Percentiles rank a stretch among this genome's conserved stretches.
Conservation (phyloP, 2,329 filamentous ascomycete species). For the Penicillium psychrosexuale region DNA sequence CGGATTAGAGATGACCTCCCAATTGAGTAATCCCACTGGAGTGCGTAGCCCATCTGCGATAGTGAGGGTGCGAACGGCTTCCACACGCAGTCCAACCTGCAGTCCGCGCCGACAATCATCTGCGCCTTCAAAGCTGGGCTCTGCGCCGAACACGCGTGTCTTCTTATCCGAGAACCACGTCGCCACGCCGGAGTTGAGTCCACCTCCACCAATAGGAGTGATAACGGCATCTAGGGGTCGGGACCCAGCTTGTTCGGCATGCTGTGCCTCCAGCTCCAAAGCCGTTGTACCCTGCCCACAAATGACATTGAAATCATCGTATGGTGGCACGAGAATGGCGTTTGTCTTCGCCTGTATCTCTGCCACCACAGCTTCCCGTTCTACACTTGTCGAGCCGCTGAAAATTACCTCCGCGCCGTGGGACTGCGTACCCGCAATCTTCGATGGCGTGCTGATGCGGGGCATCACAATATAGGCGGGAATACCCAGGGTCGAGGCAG, state of each 20-base stretch:
- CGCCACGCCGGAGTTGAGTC: constrained; percentile 79
- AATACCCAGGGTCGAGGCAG: constrained; percentile 69
- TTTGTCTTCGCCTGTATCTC: constrained; percentile 68
- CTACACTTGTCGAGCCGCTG: constrained; percentile 72
- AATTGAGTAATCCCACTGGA: constrained; percentile 72
- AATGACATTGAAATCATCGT: constrained; percentile 88
- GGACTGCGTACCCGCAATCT: constrained; percentile 75
- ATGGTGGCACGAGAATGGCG: constrained; percentile 79
- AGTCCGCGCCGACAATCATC: constrained; percentile 78
- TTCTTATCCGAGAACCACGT: constrained; percentile 67
- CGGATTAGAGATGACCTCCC: constrained; percentile 70
- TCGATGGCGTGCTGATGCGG: constrained; percentile 74
- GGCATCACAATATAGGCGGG: constrained; percentile 93
- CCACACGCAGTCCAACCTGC: constrained; percentile 60
- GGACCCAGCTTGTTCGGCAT: constrained; percentile 50
- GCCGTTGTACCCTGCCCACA: constrained; percentile 89
- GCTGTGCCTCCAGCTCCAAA: constrained; percentile 77
- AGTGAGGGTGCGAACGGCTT: constrained; percentile 69
- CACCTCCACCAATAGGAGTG: constrained; percentile 81
- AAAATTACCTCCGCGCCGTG: constrained; percentile 79
- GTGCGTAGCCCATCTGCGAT: constrained; percentile 88
- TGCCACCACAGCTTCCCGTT: constrained; percentile 75
- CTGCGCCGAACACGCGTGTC: constrained; percentile 78
- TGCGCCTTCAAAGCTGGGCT: constrained; percentile 76
- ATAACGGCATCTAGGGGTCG: constrained; percentile 66